A percentile compares a stretch with the other conserved stretches of the same genome.
phyloP scores from a whole-genome alignment of 495 filamentous ascomycete genomes.

The Tuber melanosporum region DNA sequence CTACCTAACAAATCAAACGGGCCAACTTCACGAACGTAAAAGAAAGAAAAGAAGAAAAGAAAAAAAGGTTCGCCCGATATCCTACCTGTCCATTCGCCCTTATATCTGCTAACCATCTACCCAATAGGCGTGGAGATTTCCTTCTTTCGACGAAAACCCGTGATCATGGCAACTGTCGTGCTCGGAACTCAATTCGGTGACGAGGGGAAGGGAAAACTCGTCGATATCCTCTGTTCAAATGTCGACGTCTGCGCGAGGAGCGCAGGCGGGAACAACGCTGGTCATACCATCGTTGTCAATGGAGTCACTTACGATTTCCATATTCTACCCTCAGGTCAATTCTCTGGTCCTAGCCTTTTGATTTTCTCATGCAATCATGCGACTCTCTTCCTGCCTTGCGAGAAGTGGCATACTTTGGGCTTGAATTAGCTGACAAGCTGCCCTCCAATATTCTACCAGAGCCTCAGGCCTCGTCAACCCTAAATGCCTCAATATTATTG shows the following conservation, averaged over 20 bases:
- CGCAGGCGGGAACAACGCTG: slow-evolving; percentile 64
- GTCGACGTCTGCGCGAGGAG: slow-evolving; percentile 56
- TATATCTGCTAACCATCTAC: background rate
- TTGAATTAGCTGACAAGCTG: background rate
- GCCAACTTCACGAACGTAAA: background rate
- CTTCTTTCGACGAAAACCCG: background rate
- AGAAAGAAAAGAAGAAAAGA: background rate
- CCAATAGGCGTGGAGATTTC: background rate
- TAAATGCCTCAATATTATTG: slow-evolving; percentile 72
- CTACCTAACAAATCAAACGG: background rate
- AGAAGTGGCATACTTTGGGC: background rate
- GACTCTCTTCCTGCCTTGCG: background rate
- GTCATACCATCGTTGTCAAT: slow-evolving; percentile 55
- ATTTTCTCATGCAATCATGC: slow-evolving; percentile 8
- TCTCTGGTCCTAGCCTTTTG: slow-evolving; percentile 10
- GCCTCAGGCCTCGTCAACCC: slow-evolving; percentile 66
- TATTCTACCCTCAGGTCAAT: slow-evolving; percentile 53
- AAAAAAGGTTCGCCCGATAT: background rate
- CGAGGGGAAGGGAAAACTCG: slow-evolving; percentile 71
- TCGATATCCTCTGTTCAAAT: slow-evolving; percentile 58
- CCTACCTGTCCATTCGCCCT: background rate
- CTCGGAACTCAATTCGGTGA: slow-evolving; percentile 63
- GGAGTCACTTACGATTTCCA: slow-evolving; percentile 64
- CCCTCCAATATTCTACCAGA: background rate
- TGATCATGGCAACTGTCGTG: slow-evolving; percentile 55